A percentile compares a stretch with the other conserved stretches of the same genome.
These are phyloP conservation scores for Stramenopiles sp. DNA, from an alignment of 352 stramenopile genomes.

Conservation along the genomic window DNA sequence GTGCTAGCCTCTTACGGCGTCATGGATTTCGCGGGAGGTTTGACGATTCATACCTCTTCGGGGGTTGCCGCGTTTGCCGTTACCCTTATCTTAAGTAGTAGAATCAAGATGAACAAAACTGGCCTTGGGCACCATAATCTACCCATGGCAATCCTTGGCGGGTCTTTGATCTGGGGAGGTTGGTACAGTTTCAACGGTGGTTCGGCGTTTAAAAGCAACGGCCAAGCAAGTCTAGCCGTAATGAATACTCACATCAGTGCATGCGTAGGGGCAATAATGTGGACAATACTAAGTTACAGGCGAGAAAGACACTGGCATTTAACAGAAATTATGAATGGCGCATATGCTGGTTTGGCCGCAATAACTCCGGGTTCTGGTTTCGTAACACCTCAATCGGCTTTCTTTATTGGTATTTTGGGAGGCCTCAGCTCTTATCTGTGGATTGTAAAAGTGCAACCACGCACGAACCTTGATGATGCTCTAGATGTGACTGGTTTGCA, in stretches of 20 bases:
- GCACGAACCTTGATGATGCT: constrained; percentile 46
- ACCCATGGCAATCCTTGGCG: constrained; percentile 51
- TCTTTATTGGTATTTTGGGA: constrained; percentile 46
- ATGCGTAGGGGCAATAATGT: constrained; percentile 41
- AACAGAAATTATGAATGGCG: constrained; percentile 32
- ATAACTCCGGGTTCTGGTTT: constrained; percentile 48
- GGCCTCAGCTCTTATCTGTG: constrained; percentile 31
- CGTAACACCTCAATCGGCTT: constrained; percentile 40
- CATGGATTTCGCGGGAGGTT: constrained; percentile 54
- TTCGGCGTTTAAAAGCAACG: constrained; percentile 35
- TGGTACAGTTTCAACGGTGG: constrained; percentile 60
- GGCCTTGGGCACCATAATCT: constrained; percentile 53
- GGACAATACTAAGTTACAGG: constrained; percentile 36
- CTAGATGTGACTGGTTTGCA: constrained; percentile 53
- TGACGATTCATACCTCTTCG: constrained; percentile 51
- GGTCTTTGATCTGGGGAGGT: constrained; percentile 50
- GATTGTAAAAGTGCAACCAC: constrained; percentile 42
- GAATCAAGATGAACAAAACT: constrained; percentile 44
- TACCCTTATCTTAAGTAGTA: constrained; percentile 41
- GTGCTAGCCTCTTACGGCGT: constrained; percentile 37
- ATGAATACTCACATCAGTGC: constrained; percentile 48
- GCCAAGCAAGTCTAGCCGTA: constrained; percentile 38
- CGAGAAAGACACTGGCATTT: not conserved
- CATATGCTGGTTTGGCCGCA: constrained; percentile 37
- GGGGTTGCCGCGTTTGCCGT: constrained; percentile 45